Conservation (phyloP, 495 filamentous ascomycete species). For the Penicillium desertorum region DNA sequence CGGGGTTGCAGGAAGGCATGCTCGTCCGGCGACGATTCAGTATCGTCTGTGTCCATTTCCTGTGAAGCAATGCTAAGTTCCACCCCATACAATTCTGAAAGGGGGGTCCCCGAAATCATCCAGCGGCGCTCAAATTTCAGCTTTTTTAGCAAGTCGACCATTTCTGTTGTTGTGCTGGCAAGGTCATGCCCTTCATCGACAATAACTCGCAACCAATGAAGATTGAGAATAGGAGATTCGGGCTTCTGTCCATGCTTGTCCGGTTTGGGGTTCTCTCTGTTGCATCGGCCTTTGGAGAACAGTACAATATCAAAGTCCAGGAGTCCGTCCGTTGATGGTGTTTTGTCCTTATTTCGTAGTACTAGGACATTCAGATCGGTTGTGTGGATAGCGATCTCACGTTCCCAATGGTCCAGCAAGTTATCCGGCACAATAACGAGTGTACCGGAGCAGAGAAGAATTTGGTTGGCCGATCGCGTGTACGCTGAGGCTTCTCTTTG, state of each 20-base stretch:
- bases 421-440: constrained; percentile 55
- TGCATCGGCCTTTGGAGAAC: constrained; percentile 73
- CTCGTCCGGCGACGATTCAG: constrained; percentile 32
- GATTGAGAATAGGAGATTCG: constrained; percentile 60
- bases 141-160: constrained; percentile 63
- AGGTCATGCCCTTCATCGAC: constrained; percentile 91
- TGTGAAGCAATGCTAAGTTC: constrained; percentile 58
- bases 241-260: neutral
- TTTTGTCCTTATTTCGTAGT: constrained; percentile 49
- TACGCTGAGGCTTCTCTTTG: constrained; percentile 43
- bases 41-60: constrained; percentile 43
- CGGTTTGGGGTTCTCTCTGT: constrained; percentile 49
- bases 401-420: constrained; percentile 56
- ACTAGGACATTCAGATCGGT: constrained; percentile 62
- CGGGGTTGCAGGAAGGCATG: constrained; percentile 33
- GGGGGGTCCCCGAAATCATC: constrained; percentile 91
- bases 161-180: constrained; percentile 55
- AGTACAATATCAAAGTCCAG: constrained; percentile 74
- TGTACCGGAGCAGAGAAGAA: constrained; percentile 67
- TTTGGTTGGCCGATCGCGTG: constrained; percentile 41
- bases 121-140: constrained; percentile 74
- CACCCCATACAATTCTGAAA: constrained; percentile 76
- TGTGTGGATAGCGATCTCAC: constrained; percentile 67
- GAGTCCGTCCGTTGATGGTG: constrained; percentile 61
- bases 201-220: constrained; percentile 85